Evolutionary conservation across 2,329 filamentous ascomycete species (phyloP), one percentile per base, ranked within the genome.

Genomic region (Pseudopyrenochaeta lycopersici): DNA sequence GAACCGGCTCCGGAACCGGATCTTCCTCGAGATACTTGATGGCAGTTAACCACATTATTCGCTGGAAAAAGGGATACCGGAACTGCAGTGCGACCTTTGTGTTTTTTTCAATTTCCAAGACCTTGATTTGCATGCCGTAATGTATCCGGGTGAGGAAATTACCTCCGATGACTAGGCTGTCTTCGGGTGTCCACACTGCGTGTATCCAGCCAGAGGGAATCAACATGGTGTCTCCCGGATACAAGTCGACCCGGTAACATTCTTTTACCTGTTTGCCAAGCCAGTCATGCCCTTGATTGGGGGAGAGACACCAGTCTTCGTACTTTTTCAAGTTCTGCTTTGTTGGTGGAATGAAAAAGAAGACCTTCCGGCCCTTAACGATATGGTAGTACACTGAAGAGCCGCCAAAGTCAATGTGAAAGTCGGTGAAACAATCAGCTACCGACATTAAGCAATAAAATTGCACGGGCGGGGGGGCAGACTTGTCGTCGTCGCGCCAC

Each of bases 181-280:
- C 86, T 62, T 86, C 83, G 0, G 87, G 87, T 9, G 87, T 90
- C 85, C 88, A 89, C 7, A 90, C 87, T 20, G 87, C 87, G 66
- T 90, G 87, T 46, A 90, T 90, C 87, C 87, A 90, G 17, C 87
- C 87, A 30, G 87, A 88, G 4, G 87, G 87, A 58, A 90, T 90
- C 38, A 90, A 77, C 84, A 89, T 89, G 2, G 87, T 90, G 66
- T 90, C 87, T 30, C 87, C 87, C 57, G 85, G 85, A 44, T 81
- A 82, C 4, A 90, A 79, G 67, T 89, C 86, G 38, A 89, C 85
- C 42, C 87, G 80, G 64, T 86, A 88, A 70, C 86, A 89, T 61
- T 89, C 86, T 56, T 87, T 87, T 15, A 85, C 86, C 60, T 87
- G 82, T 52, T 85, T 81, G 4, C 84, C 85, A 30, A 89, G 79